phyloP scores from a whole-genome alignment of 306 rosid species.

The Boehmeria nivea region DNA sequence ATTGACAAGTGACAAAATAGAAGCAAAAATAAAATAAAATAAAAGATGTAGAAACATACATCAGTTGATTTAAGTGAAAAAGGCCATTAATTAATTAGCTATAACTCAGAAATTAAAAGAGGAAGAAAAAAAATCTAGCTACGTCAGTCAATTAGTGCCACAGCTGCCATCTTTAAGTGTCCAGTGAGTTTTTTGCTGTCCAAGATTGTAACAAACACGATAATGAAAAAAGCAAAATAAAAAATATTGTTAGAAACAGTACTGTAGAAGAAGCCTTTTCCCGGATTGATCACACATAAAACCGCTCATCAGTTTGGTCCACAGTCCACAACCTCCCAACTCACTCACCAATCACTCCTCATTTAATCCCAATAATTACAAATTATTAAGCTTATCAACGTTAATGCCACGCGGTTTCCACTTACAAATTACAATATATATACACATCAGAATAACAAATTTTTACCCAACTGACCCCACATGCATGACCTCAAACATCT shows the following conservation, averaged over 20 bases:
- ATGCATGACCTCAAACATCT: not conserved
- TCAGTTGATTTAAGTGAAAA: not conserved
- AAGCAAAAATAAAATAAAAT: not conserved
- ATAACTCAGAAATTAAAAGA: not conserved
- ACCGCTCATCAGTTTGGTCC: not conserved
- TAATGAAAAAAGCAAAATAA: too few relatives aligned
- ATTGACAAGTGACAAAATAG: too few relatives aligned
- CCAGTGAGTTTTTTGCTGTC: not conserved
- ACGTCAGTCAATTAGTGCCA: not conserved
- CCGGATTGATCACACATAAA: too few relatives aligned
- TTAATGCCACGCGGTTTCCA: slow-evolving; percentile 4
- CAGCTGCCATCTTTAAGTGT: slow-evolving; percentile 2
- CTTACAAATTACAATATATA: not conserved
- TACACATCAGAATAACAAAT: too few relatives aligned
- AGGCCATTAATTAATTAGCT: too few relatives aligned
- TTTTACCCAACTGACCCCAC: not conserved
- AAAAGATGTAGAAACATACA: too few relatives aligned
- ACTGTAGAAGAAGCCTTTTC: too few relatives aligned
- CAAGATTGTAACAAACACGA: not conserved
- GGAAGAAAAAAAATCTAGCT: not conserved
- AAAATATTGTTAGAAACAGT: too few relatives aligned
- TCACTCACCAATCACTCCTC: not conserved
- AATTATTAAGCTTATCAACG: not conserved
- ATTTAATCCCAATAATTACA: not conserved
- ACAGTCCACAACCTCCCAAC: not conserved